Base-by-base conservation (phyloP, 345 rosid species). In the Kernera saxatilis region DNA sequence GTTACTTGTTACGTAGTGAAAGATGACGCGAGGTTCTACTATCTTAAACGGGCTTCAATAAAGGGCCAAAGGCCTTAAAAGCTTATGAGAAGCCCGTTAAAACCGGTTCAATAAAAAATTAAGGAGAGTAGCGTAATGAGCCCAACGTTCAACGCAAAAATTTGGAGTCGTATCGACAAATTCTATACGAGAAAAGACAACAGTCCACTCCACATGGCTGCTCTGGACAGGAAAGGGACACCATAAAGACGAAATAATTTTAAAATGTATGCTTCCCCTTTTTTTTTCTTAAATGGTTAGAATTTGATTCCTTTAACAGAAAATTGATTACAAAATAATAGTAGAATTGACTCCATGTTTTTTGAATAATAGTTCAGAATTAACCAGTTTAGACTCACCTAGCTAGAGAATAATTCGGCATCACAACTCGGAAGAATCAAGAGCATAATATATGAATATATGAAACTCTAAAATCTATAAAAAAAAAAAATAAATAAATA, bases 121-220 rank as follows among this genome's bases (percentile, higher is more conserved):
- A 66, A 66, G 21, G 45, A 21, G 74, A 40, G 57, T 23, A 26
- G 59, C n/a, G n/a, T n/a, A 25, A 70, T 58, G 30, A 49, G 58
- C 55, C 49, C 77, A 64, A 41, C 43, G 17, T 51, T 32, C 14
- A 60, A 36, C 29, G 29, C 75, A 40, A 71, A 52, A 27, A 49
- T 48, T 69, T 55, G 21, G 39, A 46, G 29, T 43, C 43, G 10
- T 60, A 41, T 18, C 13, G 48, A 36, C 23, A 36, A 22, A 25
- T 29, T 13, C 5, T 41, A 36, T 12, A 25, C 58, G 50, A 33
- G 36, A 13, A 17, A 46, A 13, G 23, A 49, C 46, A 64, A 30
- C 22, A 35, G 45, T 33, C 22, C 49, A 43, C 49, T 43, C 65
- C 59, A 70, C 75, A 70, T 70, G 67, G 68, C 60, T 60, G 60